These are phyloP conservation scores for Escallonia herrerae DNA, from an alignment of 129 eudicot species.

Conservation along the genomic window DNA sequence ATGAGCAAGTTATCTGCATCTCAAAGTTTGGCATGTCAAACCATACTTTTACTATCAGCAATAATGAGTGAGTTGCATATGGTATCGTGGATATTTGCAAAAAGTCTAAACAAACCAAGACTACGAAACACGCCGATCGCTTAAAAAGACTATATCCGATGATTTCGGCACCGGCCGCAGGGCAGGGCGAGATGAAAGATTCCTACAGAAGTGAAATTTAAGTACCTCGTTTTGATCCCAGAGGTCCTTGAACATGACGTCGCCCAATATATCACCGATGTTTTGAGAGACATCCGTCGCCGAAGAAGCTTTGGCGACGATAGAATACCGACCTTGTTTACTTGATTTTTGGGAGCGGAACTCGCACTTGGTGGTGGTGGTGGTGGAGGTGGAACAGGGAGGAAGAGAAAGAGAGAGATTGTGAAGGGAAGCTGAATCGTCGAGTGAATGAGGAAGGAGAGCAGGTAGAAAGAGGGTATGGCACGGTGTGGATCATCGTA, in stretches of 20 bases:
- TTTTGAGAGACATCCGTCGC: conserved; percentile 24
- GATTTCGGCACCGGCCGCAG: too few species aligned
- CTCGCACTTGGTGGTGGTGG: too few species aligned
- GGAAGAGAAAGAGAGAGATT: background rate
- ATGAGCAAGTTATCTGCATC: too few species aligned
- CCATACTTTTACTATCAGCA: too few species aligned
- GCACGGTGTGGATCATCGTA: conserved; percentile 20
- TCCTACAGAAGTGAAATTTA: background rate
- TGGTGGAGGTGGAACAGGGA: conserved; percentile 1
- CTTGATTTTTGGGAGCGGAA: conserved; percentile 13
- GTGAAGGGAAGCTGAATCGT: conserved; percentile 5
- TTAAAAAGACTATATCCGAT: too few species aligned
- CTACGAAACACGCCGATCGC: too few species aligned
- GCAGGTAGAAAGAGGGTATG: conserved; percentile 18
- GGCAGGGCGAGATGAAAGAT: too few species aligned
- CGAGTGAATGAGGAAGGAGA: conserved; percentile 13
- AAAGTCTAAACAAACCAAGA: too few species aligned
- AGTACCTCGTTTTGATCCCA: conserved; percentile 79
- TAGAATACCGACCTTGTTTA: conserved; percentile 9
- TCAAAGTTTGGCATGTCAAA: too few species aligned
- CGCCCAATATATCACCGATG: conserved; percentile 39
- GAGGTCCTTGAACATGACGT: conserved; percentile 51
- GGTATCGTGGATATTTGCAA: too few species aligned
- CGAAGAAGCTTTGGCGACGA: conserved; percentile 34
- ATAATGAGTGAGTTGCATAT: too few species aligned